Evolutionary conservation across 441 rosid genomes (phyloP).

Genomic region (Metrosideros polymorpha): DNA sequence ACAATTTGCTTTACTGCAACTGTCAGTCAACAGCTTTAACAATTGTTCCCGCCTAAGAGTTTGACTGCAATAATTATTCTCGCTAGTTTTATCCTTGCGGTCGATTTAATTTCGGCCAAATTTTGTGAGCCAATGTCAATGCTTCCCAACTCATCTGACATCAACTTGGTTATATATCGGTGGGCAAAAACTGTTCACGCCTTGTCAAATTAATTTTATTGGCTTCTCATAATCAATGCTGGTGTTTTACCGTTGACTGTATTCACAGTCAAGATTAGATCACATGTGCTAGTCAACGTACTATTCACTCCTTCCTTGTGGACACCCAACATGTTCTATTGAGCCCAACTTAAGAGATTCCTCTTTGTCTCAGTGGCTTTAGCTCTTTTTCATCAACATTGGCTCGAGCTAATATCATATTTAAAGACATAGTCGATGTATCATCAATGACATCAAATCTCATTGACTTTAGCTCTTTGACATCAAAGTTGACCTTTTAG

Average conservation of each 20-base stretch:
- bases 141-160: background rate
- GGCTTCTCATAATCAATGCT: background rate
- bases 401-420: background rate
- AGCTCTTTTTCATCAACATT: background rate
- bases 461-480: background rate
- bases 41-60: background rate
- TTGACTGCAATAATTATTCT: background rate
- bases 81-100: background rate
- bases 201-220: background rate
- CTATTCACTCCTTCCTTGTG: background rate
- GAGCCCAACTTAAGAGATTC: background rate
- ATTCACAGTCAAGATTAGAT: background rate
- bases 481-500: background rate
- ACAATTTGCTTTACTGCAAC: background rate
- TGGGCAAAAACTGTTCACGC: background rate
- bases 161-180: no score
- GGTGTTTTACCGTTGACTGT: background rate
- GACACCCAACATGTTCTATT: background rate
- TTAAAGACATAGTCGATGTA: background rate
- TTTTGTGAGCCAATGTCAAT: background rate
- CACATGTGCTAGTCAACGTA: background rate
- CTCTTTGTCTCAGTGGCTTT: background rate
- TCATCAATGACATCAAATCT: background rate
- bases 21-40: background rate
- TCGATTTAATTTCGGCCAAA: background rate